Evolutionary conservation across 2,329 filamentous ascomycete species (phyloP), one percentile per base, ranked within the genome.

Genomic region (Penicillium sp.): DNA sequence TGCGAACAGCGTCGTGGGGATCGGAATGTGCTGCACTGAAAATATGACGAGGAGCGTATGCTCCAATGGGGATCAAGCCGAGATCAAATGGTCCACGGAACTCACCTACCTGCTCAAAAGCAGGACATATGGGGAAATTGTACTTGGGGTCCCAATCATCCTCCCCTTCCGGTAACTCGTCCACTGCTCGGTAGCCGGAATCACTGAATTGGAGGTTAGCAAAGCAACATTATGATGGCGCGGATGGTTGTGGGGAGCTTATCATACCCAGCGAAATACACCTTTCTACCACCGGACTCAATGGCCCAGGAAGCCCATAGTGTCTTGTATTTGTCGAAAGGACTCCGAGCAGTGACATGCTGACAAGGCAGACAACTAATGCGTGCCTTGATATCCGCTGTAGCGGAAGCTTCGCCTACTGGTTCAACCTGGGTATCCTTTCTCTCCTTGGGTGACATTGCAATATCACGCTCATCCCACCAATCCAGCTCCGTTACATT

Each of bases 401-500:
- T 37, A 4, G 61, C 61, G 0, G 65, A 54, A 43, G 59, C 50
- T 47, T 62, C 64, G 20, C 70, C 64, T 9, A 60, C 57, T n/a
- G 62, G 66, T 32, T 67, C 69, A 4, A 74, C 68, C 48, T 72
- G 64, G 0, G 61, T 54, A 2, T 49, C 38, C 14, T 66, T 61
- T 61, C 65, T 52, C 56, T 65, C 62, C 10, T 67, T 65, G 7
- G 74, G 70, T 14, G 82, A 79, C 26, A 96, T 75, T 0, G 78
- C 85, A n/a, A 96, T 73, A 46, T 93, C 86, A 6, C 85, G 82
- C 61, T 90, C 87, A 64, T 96, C 87, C 93, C 93, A 97, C 93
- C 93, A 97, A 75, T 97, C 93, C 67, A 97, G 74, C 76, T 97
- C 92, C 0, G 90, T 95, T 42, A 93, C 87, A 57, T 91, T 89